Evolutionary conservation across 2,329 filamentous ascomycete genomes (phyloP).

Genomic region (Trichothecium roseum): DNA sequence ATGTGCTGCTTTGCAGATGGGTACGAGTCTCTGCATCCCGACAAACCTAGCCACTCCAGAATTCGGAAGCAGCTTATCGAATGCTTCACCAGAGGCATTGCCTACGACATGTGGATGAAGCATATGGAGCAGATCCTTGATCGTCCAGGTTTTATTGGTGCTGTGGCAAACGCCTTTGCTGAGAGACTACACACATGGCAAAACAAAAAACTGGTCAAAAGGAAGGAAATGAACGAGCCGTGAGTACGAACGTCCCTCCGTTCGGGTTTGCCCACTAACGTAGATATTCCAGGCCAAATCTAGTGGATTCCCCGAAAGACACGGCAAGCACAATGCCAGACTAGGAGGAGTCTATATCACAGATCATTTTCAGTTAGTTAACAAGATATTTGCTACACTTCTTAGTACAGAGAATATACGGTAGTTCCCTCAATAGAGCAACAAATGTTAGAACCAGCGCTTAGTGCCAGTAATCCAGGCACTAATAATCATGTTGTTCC

Average conservation of each 20-base stretch:
- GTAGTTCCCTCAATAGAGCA: no score
- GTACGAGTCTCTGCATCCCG: conserved; percentile 18
- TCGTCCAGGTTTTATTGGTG: conserved; percentile 17
- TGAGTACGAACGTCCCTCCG: background rate
- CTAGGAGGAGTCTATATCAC: no score
- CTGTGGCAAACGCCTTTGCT: conserved; percentile 20
- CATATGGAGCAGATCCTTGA: conserved; percentile 14
- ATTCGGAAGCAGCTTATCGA: conserved; percentile 15
- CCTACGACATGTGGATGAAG: conserved; percentile 15
- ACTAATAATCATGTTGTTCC: no score
- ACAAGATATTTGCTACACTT: no score
- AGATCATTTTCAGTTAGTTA: no score
- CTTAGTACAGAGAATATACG: no score
- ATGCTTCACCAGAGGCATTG: conserved; percentile 22
- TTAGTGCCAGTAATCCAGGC: no score
- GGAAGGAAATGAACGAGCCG: conserved; percentile 15
- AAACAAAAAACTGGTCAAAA: conserved; percentile 13
- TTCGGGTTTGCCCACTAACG: no score
- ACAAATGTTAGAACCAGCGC: no score
- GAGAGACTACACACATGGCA: conserved; percentile 14
- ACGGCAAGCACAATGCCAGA: no score
- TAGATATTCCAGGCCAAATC: no score
- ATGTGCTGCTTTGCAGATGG: conserved; percentile 23
- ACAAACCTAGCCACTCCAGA: conserved; percentile 11
- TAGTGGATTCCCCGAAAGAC: no score